Conservation (phyloP, 2,329 filamentous ascomycete species). For the Hypoxylon sp. region DNA sequence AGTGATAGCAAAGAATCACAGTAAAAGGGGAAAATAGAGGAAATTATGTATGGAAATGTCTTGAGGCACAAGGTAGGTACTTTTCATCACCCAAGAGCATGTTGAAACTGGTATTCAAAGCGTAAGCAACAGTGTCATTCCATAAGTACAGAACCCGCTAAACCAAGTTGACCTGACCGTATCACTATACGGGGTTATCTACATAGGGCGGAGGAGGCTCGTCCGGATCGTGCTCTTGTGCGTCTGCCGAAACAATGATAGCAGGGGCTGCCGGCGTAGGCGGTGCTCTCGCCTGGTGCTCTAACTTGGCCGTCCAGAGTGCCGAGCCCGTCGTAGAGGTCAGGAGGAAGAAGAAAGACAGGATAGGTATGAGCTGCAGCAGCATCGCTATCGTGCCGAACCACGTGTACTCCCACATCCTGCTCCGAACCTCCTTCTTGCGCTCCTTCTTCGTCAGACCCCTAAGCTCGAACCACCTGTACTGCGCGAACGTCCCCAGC, state of each 20-base stretch:
- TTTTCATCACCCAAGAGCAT: not conserved
- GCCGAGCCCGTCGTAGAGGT: constrained; percentile 86
- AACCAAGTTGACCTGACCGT: constrained; percentile 4
- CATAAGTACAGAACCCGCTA: too few species aligned
- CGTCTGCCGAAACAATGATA: constrained; percentile 9
- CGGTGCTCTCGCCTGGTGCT: constrained; percentile 59
- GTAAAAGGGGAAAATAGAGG: not conserved
- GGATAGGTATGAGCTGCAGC: constrained; percentile 84
- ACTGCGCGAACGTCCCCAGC: constrained; percentile 87
- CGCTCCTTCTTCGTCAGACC: constrained; percentile 77
- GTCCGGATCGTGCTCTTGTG: constrained; percentile 40
- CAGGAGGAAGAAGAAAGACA: constrained; percentile 94
- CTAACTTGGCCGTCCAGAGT: constrained; percentile 83
- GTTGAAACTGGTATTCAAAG: not conserved
- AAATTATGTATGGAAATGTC: not conserved
- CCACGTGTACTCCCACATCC: constrained; percentile 87
- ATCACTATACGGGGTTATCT: constrained; percentile 47
- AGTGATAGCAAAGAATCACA: not conserved
- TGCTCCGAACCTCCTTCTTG: constrained; percentile 71
- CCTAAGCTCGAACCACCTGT: constrained; percentile 85
- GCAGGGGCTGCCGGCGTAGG: not conserved
- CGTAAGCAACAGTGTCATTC: not conserved
- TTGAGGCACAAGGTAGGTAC: too few species aligned
- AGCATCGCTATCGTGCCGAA: constrained; percentile 87
- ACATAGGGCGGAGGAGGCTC: constrained; percentile 50